These are phyloP conservation scores for Ulota crispa DNA, from an alignment of 225 moss, liverwort and hornwort genomes.

Conservation along the genomic window DNA sequence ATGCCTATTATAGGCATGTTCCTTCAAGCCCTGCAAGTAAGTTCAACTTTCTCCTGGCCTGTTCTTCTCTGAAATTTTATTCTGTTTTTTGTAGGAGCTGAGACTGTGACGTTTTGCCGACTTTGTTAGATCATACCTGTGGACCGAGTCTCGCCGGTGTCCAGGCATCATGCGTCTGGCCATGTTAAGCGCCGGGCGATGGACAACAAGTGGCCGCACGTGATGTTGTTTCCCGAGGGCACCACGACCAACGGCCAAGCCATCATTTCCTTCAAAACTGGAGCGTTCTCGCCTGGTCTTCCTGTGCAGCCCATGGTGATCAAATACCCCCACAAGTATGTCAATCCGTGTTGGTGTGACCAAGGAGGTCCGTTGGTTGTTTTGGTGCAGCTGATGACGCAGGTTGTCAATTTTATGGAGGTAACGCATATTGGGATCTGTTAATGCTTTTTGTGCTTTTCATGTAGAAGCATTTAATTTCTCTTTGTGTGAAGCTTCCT, in stretches of 20 bases:
- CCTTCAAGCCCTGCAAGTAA: slow-evolving; percentile 60
- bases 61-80: not conserved
- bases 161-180: slow-evolving; percentile 61
- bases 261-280: slow-evolving; percentile 58
- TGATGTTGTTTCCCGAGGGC: slow-evolving; percentile 63
- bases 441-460: not conserved
- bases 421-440: slow-evolving; percentile 19
- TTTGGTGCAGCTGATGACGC: slow-evolving; percentile 64
- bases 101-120: not conserved
- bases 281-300: slow-evolving; percentile 58
- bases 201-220: slow-evolving; percentile 66
- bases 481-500: not conserved
- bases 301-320: slow-evolving; percentile 61
- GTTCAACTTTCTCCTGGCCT: not conserved
- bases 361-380: slow-evolving; percentile 60
- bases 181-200: slow-evolving; percentile 52
- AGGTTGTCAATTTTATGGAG: slow-evolving; percentile 64
- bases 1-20: slow-evolving; percentile 72
- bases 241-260: slow-evolving; percentile 68
- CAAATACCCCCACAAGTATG: slow-evolving; percentile 59
- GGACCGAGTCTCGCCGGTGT: slow-evolving; percentile 51
- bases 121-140: slow-evolving; percentile 56
- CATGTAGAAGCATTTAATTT: not conserved
- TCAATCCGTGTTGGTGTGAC: slow-evolving; percentile 67
- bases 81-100: not conserved